A percentile compares a stretch with the other conserved stretches of the same genome.
Evolutionary conservation across 2,329 filamentous ascomycete species (phyloP).

Genomic region (Talaromyces marneffei): DNA sequence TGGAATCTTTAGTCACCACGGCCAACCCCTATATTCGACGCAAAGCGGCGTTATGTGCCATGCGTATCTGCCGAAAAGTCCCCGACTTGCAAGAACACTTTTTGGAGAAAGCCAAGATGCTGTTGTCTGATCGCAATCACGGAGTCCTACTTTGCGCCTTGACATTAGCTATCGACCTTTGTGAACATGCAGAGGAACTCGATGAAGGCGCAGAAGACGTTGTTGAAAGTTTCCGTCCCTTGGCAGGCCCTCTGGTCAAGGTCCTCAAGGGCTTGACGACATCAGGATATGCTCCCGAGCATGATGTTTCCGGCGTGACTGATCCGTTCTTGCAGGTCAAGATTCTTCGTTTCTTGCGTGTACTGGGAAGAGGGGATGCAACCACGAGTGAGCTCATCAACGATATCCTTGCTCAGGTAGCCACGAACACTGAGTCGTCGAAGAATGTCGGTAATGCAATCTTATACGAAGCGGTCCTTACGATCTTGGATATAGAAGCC

Average conservation of each 20-base stretch:
- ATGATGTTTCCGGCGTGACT: slow-evolving; percentile 96
- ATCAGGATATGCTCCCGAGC: slow-evolving; percentile 93
- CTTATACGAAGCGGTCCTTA: slow-evolving; percentile 92
- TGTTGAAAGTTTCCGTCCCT: slow-evolving; percentile 81
- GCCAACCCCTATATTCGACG: slow-evolving; percentile 97
- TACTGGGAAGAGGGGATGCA: slow-evolving; percentile 78
- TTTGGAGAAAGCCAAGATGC: slow-evolving; percentile 80
- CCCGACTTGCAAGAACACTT: slow-evolving; percentile 97
- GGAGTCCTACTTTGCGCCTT: slow-evolving; percentile 89
- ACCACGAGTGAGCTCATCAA: slow-evolving; percentile 96
- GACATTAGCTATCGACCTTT: slow-evolving; percentile 84
- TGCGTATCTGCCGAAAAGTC: slow-evolving; percentile 97
- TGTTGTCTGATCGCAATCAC: slow-evolving; percentile 90
- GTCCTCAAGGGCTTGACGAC: slow-evolving; percentile 88
- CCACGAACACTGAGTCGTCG: slow-evolving; percentile 93
- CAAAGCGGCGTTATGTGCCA: slow-evolving; percentile 96
- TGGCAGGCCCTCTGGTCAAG: slow-evolving; percentile 79
- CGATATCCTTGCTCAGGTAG: slow-evolving; percentile 94
- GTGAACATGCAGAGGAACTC: slow-evolving; percentile 79
- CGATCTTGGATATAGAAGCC: slow-evolving; percentile 95
- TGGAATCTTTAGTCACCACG: slow-evolving; percentile 84
- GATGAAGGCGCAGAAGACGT: slow-evolving; percentile 86
- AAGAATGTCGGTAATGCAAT: slow-evolving; percentile 99
- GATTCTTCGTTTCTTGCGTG: slow-evolving; percentile 77
- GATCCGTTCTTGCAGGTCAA: slow-evolving; percentile 98